Evolutionary conservation across 176 grass and related monocot species (phyloP).

Genomic region (Zoysia japonica): DNA sequence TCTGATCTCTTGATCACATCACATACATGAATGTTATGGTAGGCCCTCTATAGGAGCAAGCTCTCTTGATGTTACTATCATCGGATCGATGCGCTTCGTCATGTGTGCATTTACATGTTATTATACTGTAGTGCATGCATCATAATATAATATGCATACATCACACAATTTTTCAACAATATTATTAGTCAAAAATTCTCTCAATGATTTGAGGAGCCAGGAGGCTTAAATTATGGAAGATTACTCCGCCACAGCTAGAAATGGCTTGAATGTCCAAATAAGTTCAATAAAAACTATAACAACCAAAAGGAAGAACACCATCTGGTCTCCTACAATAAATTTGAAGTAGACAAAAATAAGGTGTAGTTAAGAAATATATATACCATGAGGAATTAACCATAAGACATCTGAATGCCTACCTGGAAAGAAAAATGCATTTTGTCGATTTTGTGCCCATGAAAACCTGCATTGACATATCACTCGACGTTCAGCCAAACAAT

Average conservation of each 20-base stretch:
- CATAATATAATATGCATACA: too few relatives aligned
- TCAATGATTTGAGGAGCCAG: not conserved
- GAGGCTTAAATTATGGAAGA: not conserved
- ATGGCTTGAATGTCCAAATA: conserved; percentile 57
- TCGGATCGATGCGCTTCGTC: too few relatives aligned
- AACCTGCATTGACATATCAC: conserved; percentile 8
- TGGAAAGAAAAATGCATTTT: not conserved
- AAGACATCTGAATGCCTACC: not conserved
- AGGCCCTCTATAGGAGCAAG: too few relatives aligned
- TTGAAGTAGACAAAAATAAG: not conserved
- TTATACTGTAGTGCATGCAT: too few relatives aligned
- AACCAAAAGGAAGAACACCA: conserved; percentile 54
- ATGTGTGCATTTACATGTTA: too few relatives aligned
- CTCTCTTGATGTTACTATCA: too few relatives aligned
- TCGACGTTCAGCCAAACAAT: not conserved
- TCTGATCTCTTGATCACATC: too few relatives aligned
- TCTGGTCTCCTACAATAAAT: conserved; percentile 42
- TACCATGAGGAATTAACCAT: too few relatives aligned
- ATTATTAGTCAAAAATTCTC: not conserved
- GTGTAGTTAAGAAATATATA: too few relatives aligned
- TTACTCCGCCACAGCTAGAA: conserved; percentile 16
- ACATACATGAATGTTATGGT: too few relatives aligned
- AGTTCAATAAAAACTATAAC: conserved; percentile 36
- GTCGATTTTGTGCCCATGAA: conserved; percentile 1
- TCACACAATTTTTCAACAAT: not conserved